These are phyloP conservation scores for Coemansia reversa DNA, from an alignment of 192 early-diverging fungal genomes.

Conservation along the genomic window DNA sequence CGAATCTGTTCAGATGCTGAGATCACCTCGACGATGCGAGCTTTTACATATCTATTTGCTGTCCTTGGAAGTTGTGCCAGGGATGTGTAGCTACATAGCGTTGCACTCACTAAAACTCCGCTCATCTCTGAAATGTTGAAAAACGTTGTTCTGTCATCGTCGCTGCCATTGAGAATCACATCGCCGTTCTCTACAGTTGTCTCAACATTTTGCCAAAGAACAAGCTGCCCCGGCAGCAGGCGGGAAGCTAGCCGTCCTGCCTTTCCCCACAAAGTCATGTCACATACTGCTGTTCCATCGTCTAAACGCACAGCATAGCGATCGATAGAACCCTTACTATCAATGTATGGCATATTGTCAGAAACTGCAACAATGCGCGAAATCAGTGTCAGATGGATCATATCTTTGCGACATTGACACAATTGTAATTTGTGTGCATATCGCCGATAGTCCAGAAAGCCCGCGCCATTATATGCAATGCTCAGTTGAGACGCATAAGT, in stretches of 20 bases:
- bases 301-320: constrained; percentile 42
- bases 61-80: constrained; percentile 7
- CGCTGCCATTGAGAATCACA: constrained; percentile 37
- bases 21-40: constrained; percentile 12
- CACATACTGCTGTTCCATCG: constrained; percentile 32
- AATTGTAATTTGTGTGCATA: constrained; percentile 31
- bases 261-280: constrained; percentile 46
- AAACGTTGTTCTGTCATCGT: constrained; percentile 14
- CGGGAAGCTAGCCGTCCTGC: constrained; percentile 26
- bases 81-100: constrained; percentile 23
- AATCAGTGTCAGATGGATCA: constrained; percentile 38
- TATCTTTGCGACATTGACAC: constrained; percentile 24
- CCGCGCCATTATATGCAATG: constrained; percentile 32
- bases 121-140: constrained; percentile 33
- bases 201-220: constrained; percentile 33
- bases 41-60: constrained; percentile 25
- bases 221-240: constrained; percentile 42
- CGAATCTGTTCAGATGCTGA: constrained; percentile 10
- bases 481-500: constrained; percentile 18
- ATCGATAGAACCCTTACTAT: constrained; percentile 6
- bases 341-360: constrained; percentile 27
- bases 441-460: constrained; percentile 35
- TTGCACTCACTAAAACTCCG: constrained; percentile 27
- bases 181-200: constrained; percentile 25
- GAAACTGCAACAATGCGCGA: constrained; percentile 45